Evolutionary conservation across 2,329 filamentous ascomycete species (phyloP).

Genomic region (Orbilia blumenaviensis): DNA sequence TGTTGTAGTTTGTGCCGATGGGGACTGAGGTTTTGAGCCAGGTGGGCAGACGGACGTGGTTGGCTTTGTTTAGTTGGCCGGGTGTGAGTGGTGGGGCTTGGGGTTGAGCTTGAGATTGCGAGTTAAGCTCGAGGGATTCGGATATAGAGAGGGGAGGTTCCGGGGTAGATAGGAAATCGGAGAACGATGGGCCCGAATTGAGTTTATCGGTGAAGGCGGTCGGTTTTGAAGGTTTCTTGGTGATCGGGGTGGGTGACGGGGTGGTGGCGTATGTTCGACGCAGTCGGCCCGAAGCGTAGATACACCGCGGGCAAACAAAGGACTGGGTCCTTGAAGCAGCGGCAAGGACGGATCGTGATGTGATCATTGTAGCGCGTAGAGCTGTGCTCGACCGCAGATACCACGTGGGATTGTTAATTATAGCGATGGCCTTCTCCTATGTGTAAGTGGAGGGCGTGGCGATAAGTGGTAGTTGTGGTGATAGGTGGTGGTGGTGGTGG

Average conservation of each 20-base stretch:
- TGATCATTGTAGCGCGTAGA: constrained; percentile 16
- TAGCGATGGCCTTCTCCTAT: too few species aligned
- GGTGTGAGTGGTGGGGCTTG: constrained; percentile 56
- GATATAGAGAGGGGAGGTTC: constrained; percentile 62
- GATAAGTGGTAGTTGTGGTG: too few species aligned
- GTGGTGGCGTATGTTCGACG: constrained; percentile 43
- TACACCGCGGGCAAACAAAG: constrained; percentile 46
- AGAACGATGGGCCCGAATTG: constrained; percentile 72
- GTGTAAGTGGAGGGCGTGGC: too few species aligned
- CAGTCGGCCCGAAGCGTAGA: constrained; percentile 33
- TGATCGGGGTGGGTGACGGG: constrained; percentile 11
- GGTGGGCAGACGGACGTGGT: constrained; percentile 78
- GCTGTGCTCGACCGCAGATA: background rate
- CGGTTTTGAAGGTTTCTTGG: constrained; percentile 23
- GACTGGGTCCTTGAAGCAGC: constrained; percentile 30
- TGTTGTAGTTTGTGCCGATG: constrained; percentile 84
- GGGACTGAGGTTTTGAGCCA: constrained; percentile 98
- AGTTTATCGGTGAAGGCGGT: constrained; percentile 69
- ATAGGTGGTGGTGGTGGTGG: background rate
- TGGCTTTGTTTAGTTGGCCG: constrained; percentile 70
- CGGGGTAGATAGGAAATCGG: constrained; percentile 69
- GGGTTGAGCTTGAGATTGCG: too few species aligned
- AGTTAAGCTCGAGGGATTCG: constrained; percentile 64
- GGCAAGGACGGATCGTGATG: constrained; percentile 30
- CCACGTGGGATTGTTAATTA: background rate